Conservation (phyloP, 257 asterid species). For the Nicotiana sylvestris region DNA sequence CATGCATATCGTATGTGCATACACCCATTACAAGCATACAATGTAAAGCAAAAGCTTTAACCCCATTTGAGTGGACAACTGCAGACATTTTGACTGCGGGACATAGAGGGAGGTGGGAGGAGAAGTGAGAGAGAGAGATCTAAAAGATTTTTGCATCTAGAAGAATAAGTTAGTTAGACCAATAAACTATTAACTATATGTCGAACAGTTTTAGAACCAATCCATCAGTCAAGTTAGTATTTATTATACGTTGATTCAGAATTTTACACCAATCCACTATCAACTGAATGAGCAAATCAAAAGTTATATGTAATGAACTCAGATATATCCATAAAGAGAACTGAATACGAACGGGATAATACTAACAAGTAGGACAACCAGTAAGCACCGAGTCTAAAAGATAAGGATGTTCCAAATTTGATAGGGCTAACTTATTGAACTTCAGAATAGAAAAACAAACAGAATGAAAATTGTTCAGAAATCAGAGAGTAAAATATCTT, state of each 20-base stretch:
- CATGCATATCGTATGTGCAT: background rate
- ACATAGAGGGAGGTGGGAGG: background rate
- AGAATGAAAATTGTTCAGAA: background rate
- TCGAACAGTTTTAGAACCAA: background rate
- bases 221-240: background rate
- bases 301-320: background rate
- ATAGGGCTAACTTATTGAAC: background rate
- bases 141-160: background rate
- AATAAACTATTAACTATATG: background rate
- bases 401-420: background rate
- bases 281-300: background rate
- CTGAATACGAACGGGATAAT: background rate
- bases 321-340: background rate
- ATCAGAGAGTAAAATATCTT: background rate
- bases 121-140: background rate
- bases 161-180: background rate
- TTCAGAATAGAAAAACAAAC: background rate
- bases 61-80: background rate
- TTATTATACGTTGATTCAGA: background rate
- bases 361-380: background rate
- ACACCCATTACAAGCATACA: background rate
- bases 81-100: background rate
- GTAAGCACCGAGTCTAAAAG: background rate
- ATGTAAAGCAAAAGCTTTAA: background rate
- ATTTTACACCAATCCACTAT: background rate